Evolutionary conservation across 345 rosid species (phyloP), one percentile per base, ranked within the genome.

Genomic region (Populus ilicifolia): DNA sequence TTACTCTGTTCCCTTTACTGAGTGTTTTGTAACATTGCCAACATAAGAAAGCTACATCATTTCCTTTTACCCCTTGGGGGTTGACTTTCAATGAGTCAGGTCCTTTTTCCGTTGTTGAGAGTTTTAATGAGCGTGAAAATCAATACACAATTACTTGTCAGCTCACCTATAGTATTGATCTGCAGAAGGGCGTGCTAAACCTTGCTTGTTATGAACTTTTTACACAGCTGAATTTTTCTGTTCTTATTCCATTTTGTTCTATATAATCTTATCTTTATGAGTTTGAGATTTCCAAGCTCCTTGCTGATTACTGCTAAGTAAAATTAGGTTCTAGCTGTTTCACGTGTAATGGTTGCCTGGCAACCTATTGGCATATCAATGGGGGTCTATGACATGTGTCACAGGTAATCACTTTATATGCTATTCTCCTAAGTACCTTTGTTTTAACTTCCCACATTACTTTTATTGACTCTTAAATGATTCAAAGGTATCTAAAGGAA

Each of bases 371-470:
- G 99, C 65, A 78, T 96, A 83, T 87, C 96, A 38, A 96, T 93
- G 99, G 98, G 99, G 23, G 83, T 92, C 79, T 96, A 93, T 77
- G 98, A 93, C 79, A 92, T 96, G 94, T 96, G 99, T 76, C 94
- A 89, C 84, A 92, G 99, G 97, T 94, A 89, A 67, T 50, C 25
- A 63, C n/a, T 66, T 13, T 59, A 48, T 38, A 11, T 50, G 17
- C 21, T 44, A 10, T 16, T 63, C 36, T 56, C 63, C 17, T n/a
- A 13, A 44, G 35, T 18, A n/a, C 21, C 6, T 65, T 48, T 59
- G 43, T 68, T 41, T 50, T 20, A 52, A 70, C 30, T 54, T 52
- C 52, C 13, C 8, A 13, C 44, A 30, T 63, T 67, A 39, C 30
- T 2, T 30, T 48, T 69, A 71, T 43, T 73, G 43, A 70, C 76